Evolutionary conservation across 805 yeast species (phyloP).

Genomic region (Nadsonia fulvescens): DNA sequence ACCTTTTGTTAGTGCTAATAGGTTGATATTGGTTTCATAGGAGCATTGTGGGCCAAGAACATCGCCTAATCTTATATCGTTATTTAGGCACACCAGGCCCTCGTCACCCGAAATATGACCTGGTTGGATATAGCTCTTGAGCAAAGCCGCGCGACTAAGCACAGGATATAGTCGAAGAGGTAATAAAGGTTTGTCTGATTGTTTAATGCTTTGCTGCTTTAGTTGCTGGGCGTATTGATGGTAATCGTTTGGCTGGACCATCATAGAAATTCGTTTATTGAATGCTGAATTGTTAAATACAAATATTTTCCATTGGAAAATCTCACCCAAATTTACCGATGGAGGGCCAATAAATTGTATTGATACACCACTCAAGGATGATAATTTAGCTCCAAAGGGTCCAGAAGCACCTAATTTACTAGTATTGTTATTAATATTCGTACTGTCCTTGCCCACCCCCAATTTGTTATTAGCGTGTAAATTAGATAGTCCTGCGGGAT

Average conservation of each 20-base stretch:
- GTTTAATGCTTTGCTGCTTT: constrained; percentile 3
- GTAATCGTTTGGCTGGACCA: constrained; percentile 20
- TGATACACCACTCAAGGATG: constrained; percentile 19
- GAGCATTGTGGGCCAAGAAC: constrained; percentile 42
- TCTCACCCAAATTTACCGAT: constrained; percentile 39
- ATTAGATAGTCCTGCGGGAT: constrained; percentile 6
- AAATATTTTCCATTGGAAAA: constrained; percentile 45
- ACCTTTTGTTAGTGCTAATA: constrained; percentile 50
- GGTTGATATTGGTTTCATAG: constrained; percentile 40
- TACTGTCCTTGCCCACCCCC: constrained; percentile 2
- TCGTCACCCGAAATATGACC: constrained; percentile 23
- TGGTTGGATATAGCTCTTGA: constrained; percentile 22
- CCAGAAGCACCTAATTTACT: constrained; percentile 6
- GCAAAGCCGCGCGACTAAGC: constrained; percentile 12
- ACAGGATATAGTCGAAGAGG: constrained; percentile 7
- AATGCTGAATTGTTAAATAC: constrained; percentile 42
- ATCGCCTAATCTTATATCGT: constrained; percentile 46
- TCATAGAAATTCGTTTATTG: constrained; percentile 33
- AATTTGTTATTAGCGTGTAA: constrained; percentile 5
- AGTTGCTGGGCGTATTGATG: constrained; percentile 9
- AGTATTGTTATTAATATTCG: constrained; percentile 10
- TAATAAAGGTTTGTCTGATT: too few species aligned
- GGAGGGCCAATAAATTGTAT: constrained; percentile 48
- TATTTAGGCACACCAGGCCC: constrained; percentile 49
- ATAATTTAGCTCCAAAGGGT: constrained; percentile 1